Evolutionary conservation across 2,329 filamentous ascomycete genomes (phyloP), one percentile per base, ranked within the genome.

Genomic region (Ophiostoma australiae): DNA sequence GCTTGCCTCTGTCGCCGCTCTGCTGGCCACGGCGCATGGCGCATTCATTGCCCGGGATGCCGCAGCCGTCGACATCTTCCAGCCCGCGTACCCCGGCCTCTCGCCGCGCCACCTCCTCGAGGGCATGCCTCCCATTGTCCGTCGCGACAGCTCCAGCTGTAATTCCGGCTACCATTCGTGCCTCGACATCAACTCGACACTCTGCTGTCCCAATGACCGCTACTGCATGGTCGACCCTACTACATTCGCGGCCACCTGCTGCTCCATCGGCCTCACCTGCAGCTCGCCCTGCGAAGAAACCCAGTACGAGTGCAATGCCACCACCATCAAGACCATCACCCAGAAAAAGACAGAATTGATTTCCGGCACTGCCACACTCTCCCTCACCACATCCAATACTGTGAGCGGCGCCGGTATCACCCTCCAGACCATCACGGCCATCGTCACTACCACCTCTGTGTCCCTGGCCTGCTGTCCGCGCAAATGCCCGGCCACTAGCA

Each of bases 391-490:
- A 8, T 10, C 39, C 73, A 72, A 41, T 72, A 72, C 72, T 69
- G 73, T 7, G 72, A 75, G 6, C 1, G 68, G 66, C 52, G 61
- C 67, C 17, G 75, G 20, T 31, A 33, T 68, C 37, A 68, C 76
- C 17, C 77, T 76, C 69, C 11, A 65, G 44, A 70, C 75, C 2
- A 74, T 79, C 52, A 67, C 72, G 39, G 35, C 63, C 17, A 77
- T 75, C 15, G 73, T 79, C 55, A 67, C 72, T 55, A 77, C 75
- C 8, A 74, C 76, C 10, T 74, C 76, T 17, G 74, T 74, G 17
- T 73, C 74, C 37, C 68, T 73, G 4, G 79, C 79, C 27, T 84
- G 83, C 74, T 82, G 82, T 74, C 73, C 76, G 41, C 80, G 83
- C 1, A 72, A 73, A 1, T 85, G 84, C 69, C 80, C 80, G 13